Base-by-base conservation (phyloP, 768 basidiomycete species). In the Asterophora parasitica region DNA sequence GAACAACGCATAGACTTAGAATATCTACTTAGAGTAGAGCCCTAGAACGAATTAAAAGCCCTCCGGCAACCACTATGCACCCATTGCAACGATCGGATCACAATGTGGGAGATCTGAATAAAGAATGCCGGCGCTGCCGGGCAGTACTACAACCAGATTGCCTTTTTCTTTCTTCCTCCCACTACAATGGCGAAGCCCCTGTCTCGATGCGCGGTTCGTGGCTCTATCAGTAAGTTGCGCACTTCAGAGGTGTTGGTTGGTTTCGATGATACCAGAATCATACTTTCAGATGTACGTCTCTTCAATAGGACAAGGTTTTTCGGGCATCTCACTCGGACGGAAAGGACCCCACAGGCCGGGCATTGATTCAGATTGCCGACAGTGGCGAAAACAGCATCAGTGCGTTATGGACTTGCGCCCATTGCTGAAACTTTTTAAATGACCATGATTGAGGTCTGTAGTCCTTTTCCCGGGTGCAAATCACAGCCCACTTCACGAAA, bases 301-400 rank as follows among this genome's bases (percentile, higher is more conserved):
- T 4, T 15, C 13, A 10, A 23, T 7, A 43, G 23, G 23, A 23
- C 23, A 23, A 23, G 6, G 23, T 49, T 17, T 39, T 12, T 36
- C 33, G 27, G 8, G n/a, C 9, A 43, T 7, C 40, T 4, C 32
- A 33, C 28, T 53, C 13, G 43, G 6, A 30, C 33, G 9, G 23
- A 6, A 44, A 79, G 75, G 72, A 71, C 49, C 68, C 72, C 0
- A 82, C 78, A 2, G 82, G 82, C 11, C 69, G 81, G 2, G 82
- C 82, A 1, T 68, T 83, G 15, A 81, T 83, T 19, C 82, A 83
- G 57, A 72, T 83, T 2, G 66, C 77, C 4, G 66, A 75, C 6
- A 65, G 68, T 16, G 82, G 82, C 28, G 79, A 83, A 60, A 83
- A 83, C 50, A 76, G 78, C 53, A 83, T 83, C 55, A 75, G 81